Conservation (phyloP, 176 grass and related monocot genomes). For the Raddia distichophylla region DNA sequence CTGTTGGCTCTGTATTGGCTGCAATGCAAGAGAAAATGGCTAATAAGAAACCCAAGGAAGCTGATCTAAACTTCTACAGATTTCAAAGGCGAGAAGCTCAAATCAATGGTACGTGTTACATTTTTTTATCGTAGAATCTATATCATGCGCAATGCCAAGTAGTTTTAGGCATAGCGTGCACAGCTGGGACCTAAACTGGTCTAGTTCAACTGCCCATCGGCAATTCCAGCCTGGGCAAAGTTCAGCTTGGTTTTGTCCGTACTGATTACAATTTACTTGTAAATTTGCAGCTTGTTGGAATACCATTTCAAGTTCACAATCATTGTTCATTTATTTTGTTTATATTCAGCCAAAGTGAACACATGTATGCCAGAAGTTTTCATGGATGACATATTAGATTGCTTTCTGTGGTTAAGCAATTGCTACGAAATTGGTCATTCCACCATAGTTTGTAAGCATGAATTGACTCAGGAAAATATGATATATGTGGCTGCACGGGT, state of each 20-base stretch:
- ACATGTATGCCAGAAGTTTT: background rate
- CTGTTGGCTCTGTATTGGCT: conserved; percentile 86
- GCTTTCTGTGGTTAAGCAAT: background rate
- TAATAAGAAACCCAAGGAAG: conserved; percentile 85
- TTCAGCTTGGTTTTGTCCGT: conserved; percentile 17
- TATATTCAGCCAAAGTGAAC: conserved; percentile 3
- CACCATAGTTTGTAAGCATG: conserved; percentile 1
- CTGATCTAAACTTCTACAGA: conserved; percentile 74
- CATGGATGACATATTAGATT: background rate
- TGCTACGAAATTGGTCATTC: background rate
- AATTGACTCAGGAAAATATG: background rate
- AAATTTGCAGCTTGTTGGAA: conserved; percentile 17
- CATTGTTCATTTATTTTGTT: background rate
- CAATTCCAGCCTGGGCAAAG: background rate
- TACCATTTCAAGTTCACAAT: background rate
- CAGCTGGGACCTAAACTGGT: background rate
- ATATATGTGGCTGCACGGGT: background rate
- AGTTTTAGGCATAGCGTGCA: background rate
- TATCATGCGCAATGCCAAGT: background rate
- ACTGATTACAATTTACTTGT: background rate
- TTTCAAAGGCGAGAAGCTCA: conserved; percentile 84
- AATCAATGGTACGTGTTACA: conserved; percentile 59
- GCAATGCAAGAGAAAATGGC: conserved; percentile 84
- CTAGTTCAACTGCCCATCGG: background rate
- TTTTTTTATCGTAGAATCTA: conserved; percentile 1